A percentile compares a stretch with the other conserved stretches of the same genome.
phyloP scores from a whole-genome alignment of 805 yeast species.

The Kurtzmaniella cleridarum region DNA sequence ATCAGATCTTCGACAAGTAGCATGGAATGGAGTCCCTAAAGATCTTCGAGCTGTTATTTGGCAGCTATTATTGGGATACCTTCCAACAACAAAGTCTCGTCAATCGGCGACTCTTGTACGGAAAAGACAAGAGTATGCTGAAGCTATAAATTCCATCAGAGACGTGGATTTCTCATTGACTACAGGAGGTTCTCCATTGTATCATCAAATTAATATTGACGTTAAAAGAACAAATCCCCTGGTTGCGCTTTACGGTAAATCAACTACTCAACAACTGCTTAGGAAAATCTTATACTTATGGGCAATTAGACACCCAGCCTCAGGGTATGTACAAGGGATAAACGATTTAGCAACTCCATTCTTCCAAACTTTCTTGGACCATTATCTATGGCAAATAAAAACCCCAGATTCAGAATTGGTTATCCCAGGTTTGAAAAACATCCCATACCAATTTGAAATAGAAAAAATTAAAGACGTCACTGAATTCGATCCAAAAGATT shows the following conservation, averaged over 20 bases:
- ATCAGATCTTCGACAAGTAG: conserved; percentile 63
- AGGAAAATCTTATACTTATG: conserved; percentile 82
- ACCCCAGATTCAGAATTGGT: conserved; percentile 14
- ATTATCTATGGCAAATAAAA: conserved; percentile 49
- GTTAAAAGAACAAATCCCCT: conserved; percentile 92
- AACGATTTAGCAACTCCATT: conserved; percentile 93
- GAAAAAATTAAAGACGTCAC: conserved; percentile 35
- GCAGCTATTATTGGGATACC: conserved; percentile 85
- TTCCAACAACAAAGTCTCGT: conserved; percentile 79
- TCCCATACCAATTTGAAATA: conserved; percentile 19
- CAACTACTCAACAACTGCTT: conserved; percentile 69
- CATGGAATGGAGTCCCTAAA: conserved; percentile 94
- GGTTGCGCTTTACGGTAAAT: conserved; percentile 62
- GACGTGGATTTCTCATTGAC: conserved; percentile 2
- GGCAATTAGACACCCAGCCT: conserved; percentile 96
- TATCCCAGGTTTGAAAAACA: conserved; percentile 32
- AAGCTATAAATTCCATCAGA: conserved; percentile 45
- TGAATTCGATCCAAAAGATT: conserved; percentile 52
- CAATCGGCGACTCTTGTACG: conserved; percentile 64
- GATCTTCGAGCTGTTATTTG: conserved; percentile 78
- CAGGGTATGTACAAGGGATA: conserved; percentile 97
- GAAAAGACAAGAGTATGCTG: conserved; percentile 80
- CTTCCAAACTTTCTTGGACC: conserved; percentile 74
- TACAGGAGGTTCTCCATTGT: conserved; percentile 41
- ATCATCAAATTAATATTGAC: conserved; percentile 95